Conservation (phyloP, 371 early-diverging fungal species). For the Rhizomucor miehei region DNA sequence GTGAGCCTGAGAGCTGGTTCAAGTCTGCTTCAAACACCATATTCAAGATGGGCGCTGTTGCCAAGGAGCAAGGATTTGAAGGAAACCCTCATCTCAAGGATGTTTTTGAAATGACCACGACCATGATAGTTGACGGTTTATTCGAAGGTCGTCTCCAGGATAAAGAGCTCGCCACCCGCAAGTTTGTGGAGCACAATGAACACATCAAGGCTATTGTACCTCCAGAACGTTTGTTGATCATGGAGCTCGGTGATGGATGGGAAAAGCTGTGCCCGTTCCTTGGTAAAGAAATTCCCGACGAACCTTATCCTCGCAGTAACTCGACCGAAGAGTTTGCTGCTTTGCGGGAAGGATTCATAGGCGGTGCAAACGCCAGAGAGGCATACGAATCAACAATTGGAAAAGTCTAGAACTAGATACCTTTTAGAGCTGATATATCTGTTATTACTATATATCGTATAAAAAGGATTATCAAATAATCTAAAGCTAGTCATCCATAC, state of each 20-base stretch:
- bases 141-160: slow-evolving; percentile 9
- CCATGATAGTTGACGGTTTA: slow-evolving; percentile 7
- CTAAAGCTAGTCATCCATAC: no score
- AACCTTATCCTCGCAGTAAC: slow-evolving; percentile 10
- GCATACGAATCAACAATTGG: no score
- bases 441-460: no score
- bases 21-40: slow-evolving; percentile 25
- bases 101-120: neutral
- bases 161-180: neutral
- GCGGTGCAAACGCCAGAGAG: no score
- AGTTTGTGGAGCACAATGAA: slow-evolving; percentile 22
- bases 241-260: slow-evolving; percentile 28
- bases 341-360: no score
- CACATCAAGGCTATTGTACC: slow-evolving; percentile 23
- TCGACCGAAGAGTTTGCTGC: slow-evolving; percentile 3
- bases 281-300: slow-evolving; percentile 10
- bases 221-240: slow-evolving; percentile 13
- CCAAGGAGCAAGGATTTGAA: neutral
- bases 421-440: no score
- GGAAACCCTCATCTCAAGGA: neutral
- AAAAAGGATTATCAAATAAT: no score
- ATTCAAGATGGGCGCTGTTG: neutral
- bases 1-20: slow-evolving; percentile 30
- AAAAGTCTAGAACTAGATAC: no score
- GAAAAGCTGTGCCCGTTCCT: slow-evolving; percentile 12